These are phyloP conservation scores for Calonectria honghensis DNA, from an alignment of 2,329 filamentous ascomycete species.

Conservation along the genomic window DNA sequence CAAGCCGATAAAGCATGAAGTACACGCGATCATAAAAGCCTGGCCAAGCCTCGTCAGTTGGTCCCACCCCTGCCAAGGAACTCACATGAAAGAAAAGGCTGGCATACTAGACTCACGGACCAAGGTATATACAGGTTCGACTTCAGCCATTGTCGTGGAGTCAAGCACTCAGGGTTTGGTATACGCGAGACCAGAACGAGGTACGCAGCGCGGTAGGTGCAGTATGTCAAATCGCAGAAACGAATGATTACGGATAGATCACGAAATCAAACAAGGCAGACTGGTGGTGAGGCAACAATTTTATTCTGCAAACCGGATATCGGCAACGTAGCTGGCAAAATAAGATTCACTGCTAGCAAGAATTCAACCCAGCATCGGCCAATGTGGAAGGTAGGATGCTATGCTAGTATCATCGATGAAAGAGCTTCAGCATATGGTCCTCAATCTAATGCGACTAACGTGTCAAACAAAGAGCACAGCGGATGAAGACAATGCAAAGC, in stretches of 20 bases:
- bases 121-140: slow-evolving; percentile 26
- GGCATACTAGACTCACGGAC: slow-evolving; percentile 37
- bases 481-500: neutral
- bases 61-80: neutral
- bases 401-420: neutral
- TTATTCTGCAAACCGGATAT: neutral
- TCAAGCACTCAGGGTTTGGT: neutral
- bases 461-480: neutral
- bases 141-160: neutral
- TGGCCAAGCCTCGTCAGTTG: slow-evolving; percentile 12
- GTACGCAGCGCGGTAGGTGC: neutral
- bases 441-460: neutral
- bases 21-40: slow-evolving; percentile 39
- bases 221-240: neutral
- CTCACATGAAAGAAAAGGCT: neutral
- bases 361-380: neutral
- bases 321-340: neutral
- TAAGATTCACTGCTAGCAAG: neutral
- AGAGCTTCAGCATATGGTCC: no score
- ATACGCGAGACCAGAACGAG: neutral
- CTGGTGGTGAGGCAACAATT: neutral
- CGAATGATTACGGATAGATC: no score
- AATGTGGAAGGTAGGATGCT: no score
- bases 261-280: neutral
- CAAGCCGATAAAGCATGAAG: slow-evolving; percentile 46